phyloP scores from a whole-genome alignment of 106 monocot genomes.

The Vanilla planifolia region DNA sequence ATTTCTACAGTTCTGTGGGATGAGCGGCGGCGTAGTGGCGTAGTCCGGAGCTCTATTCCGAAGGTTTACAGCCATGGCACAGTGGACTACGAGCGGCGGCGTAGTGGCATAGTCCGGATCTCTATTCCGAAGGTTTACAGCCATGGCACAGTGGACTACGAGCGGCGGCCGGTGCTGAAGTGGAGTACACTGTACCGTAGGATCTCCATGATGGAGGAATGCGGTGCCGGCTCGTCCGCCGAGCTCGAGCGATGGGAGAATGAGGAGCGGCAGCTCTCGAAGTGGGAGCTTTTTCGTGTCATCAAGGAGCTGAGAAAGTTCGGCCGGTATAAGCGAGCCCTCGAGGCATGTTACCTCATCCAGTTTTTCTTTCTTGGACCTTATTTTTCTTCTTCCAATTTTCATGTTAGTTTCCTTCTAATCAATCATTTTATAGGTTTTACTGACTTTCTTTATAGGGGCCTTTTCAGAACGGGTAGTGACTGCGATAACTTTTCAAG shows the following conservation, averaged over 20 bases:
- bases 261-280: constrained; percentile 51
- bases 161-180: constrained; percentile 40
- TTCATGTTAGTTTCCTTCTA: no score
- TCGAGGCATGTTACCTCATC: constrained; percentile 32
- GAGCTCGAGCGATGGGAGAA: constrained; percentile 58
- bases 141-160: constrained; percentile 78
- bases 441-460: no score
- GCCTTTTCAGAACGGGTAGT: no score
- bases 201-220: constrained; percentile 43
- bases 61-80: background rate
- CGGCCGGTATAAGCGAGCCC: constrained; percentile 51
- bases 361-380: background rate
- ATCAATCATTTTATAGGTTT: no score
- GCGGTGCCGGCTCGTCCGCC: constrained; percentile 13
- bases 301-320: constrained; percentile 83
- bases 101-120: constrained; percentile 12
- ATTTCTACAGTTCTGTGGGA: no score
- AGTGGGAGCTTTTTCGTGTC: constrained; percentile 79
- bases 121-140: constrained; percentile 54
- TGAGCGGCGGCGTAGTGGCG: no score
- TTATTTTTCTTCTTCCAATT: no score
- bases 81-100: background rate
- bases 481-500: no score
- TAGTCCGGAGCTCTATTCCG: background rate
- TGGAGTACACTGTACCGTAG: constrained; percentile 79